Percentiles rank a stretch among this genome's conserved stretches.
Conservation (phyloP, 768 basidiomycete genomes). For the Termitomyces sp. region DNA sequence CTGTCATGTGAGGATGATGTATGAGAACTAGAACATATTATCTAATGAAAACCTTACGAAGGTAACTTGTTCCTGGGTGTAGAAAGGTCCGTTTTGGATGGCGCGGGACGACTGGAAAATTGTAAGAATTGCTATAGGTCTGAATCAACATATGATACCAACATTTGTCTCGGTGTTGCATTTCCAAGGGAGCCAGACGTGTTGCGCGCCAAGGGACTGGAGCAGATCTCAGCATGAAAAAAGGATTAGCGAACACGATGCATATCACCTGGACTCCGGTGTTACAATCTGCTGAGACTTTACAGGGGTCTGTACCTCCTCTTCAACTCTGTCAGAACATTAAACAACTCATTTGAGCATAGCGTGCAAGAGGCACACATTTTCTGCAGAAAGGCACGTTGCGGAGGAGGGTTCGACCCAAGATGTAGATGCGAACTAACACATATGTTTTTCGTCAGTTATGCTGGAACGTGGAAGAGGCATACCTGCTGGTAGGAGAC, state of each 20-base stretch:
- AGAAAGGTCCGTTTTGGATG: conserved; percentile 14
- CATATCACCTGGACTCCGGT: conserved; percentile 39
- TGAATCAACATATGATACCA: neutral
- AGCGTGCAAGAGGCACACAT: conserved; percentile 4
- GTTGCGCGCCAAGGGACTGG: conserved; percentile 16
- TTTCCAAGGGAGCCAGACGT: conserved; percentile 17
- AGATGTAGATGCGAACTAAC: conserved; percentile 4
- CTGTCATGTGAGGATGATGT: conserved; percentile 10
- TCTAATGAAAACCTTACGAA: conserved; percentile 9
- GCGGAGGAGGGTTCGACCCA: conserved; percentile 8
- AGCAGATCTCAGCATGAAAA: neutral
- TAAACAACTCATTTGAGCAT: neutral
- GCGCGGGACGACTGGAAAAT: neutral
- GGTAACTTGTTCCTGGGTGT: conserved; percentile 20
- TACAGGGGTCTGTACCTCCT: conserved; percentile 14
- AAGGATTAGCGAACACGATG: neutral
- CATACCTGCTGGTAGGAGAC: conserved; percentile 21
- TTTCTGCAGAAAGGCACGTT: conserved; percentile 11
- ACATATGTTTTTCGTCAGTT: neutral
- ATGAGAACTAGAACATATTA: neutral
- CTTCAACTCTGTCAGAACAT: conserved; percentile 13
- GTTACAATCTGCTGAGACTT: conserved; percentile 34
- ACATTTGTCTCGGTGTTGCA: conserved; percentile 26
- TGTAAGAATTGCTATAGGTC: neutral
- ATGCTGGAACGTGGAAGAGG: neutral